Evolutionary conservation across 2,329 filamentous ascomycete genomes (phyloP).

Genomic region (Colletotrichum coccodes): DNA sequence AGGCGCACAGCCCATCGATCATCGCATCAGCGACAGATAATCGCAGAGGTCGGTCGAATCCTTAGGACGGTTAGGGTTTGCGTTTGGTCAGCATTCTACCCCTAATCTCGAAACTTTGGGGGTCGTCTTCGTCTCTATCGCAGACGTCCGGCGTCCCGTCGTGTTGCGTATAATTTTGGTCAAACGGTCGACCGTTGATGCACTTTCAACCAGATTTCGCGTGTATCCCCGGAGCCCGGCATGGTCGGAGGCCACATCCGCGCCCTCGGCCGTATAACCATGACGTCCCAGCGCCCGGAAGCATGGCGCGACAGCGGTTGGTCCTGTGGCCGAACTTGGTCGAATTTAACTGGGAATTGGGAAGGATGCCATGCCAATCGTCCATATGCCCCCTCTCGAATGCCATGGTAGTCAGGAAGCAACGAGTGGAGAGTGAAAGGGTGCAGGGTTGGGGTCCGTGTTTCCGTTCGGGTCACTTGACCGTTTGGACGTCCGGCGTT

Average conservation of each 20-base stretch:
- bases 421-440: background rate
- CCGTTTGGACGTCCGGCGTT: background rate
- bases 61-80: background rate
- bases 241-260: background rate
- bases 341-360: background rate
- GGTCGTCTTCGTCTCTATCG: background rate
- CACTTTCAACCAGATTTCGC: background rate
- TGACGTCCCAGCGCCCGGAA: background rate
- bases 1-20: background rate
- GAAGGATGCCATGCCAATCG: background rate
- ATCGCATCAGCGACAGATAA: conserved; percentile 18
- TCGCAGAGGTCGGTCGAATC: background rate
- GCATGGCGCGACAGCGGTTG: background rate
- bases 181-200: background rate
- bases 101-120: background rate
- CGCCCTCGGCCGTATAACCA: background rate
- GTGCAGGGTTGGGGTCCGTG: background rate
- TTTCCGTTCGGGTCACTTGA: conserved; percentile 18
- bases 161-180: background rate
- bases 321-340: background rate
- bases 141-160: conserved; percentile 1
- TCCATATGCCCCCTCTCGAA: background rate
- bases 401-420: background rate
- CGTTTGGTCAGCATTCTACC: background rate
- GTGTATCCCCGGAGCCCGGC: conserved; percentile 5